Evolutionary conservation across 2,329 filamentous ascomycete species (phyloP), one percentile per base, ranked within the genome.

Genomic region (Gyromitra esculenta): DNA sequence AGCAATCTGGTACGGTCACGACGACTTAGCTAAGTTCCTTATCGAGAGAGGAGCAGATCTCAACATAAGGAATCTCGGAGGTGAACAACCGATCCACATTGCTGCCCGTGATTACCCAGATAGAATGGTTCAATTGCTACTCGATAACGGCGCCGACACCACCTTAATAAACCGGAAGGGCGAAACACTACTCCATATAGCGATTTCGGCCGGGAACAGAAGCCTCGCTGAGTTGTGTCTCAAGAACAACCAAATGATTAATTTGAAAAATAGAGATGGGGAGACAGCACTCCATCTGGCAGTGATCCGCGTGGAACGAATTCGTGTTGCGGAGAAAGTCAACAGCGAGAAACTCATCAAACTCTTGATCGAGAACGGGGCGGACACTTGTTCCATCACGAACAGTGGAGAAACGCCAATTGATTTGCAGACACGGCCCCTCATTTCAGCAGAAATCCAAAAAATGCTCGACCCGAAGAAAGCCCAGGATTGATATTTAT

Each of bases 211-310:
- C 11, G 56, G 31, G 18, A 37, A 39, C 18, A 5, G 39, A 37
- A 31, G 15, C 7, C 5, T 60, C 5, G 13, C 13, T 39, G 7
- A n/a, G 39, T 37, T 60, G 15, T 25, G n/a, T 31, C 18, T 60
- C 56, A 31, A 35, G 37, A 60, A 60, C 11, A 4, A 13, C 7
- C 8, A 31, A 39, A 31, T 39, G 18, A 39, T 37, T 7, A 60
- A 60, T 18, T 35, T 8, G 18, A 13, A 15, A 18, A 39, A 60
- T 13, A 60, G 13, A 13, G 2, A 31, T 15, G 56, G 56, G 5
- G 7, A 60, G 37, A 60, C 13, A 1, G 56, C 56, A 60, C 56
- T 60, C n/a, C 56, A 60, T 25, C 13, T 60, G 31, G 56, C 56
- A 15, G 15, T 39, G 2, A 1, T 31, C 25, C 25, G 25, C 25